phyloP scores from a whole-genome alignment of 176 grass and related monocot species.

The Thinopyrum elongatum region DNA sequence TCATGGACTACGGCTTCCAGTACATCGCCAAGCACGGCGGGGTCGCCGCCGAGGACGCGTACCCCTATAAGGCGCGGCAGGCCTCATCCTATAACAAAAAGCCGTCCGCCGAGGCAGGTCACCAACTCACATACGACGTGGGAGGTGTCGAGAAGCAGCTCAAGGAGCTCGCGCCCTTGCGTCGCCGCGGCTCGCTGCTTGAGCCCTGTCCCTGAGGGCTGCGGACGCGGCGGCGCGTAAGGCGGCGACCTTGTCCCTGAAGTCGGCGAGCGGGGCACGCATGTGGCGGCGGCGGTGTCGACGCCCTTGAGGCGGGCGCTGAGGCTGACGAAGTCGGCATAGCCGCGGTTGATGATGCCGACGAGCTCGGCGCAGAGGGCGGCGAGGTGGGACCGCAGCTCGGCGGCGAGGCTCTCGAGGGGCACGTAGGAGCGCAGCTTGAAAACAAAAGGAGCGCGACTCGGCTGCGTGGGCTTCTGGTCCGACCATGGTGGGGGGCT shows the following conservation, averaged over 20 bases:
- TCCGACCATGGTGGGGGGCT: no score
- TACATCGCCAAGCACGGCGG: no score
- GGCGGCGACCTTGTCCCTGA: slow-evolving; percentile 76
- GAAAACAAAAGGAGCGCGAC: no score
- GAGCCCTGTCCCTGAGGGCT: slow-evolving; percentile 57
- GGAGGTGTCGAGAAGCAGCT: slow-evolving; percentile 86
- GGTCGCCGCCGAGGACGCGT: no score
- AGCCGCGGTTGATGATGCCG: slow-evolving; percentile 92
- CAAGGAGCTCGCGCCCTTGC: slow-evolving; percentile 67
- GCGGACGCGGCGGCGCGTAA: slow-evolving; percentile 32
- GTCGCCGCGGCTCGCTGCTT: slow-evolving; percentile 59
- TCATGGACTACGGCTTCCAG: no score
- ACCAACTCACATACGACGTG: slow-evolving; percentile 4
- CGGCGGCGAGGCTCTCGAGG: slow-evolving; percentile 71
- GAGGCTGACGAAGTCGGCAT: slow-evolving; percentile 88
- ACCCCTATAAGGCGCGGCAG: no score
- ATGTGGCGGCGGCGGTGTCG: slow-evolving; percentile 65
- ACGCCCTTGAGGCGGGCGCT: slow-evolving; percentile 77
- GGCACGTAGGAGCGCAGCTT: slow-evolving; percentile 87
- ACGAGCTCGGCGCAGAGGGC: slow-evolving; percentile 81
- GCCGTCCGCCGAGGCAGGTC: no score
- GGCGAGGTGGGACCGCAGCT: slow-evolving; percentile 73
- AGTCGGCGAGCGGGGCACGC: slow-evolving; percentile 69
- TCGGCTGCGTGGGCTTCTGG: no score
- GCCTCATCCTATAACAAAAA: no score